Percentiles rank a stretch among this genome's conserved stretches.
Conservation (phyloP, 2,329 filamentous ascomycete genomes). For the Paraphaeosphaeria minitans region DNA sequence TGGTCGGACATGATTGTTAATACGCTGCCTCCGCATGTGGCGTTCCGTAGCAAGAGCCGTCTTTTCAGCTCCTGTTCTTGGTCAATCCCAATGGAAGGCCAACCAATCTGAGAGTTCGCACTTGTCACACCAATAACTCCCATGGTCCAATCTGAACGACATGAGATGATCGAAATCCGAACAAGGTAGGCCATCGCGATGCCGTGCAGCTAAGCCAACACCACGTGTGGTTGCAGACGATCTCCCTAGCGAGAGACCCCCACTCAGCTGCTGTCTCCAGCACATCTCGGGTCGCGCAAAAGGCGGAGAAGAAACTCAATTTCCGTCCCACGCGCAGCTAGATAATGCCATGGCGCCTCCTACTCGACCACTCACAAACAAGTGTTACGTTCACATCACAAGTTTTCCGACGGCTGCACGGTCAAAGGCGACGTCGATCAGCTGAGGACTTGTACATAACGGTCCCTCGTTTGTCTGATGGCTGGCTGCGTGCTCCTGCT, state of each 20-base stretch:
- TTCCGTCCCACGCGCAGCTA: not conserved
- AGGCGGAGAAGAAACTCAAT: conserved; percentile 3
- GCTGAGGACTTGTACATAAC: not conserved
- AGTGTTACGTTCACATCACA: not conserved
- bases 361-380: not conserved
- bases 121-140: not conserved
- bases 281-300: conserved; percentile 3
- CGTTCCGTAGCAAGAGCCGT: not conserved
- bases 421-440: not conserved
- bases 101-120: not conserved
- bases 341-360: conserved; percentile 1
- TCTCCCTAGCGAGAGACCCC: not conserved
- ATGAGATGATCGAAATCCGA: too few relatives aligned
- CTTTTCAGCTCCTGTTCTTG: not conserved
- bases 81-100: not conserved
- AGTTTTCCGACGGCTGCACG: not conserved
- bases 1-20: not conserved
- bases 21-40: not conserved
- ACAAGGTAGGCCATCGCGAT: not conserved
- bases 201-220: too few relatives aligned
- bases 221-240: not conserved
- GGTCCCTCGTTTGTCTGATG: not conserved
- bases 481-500: not conserved
- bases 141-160: not conserved
- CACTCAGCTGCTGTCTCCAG: not conserved